Base-by-base conservation (phyloP, 768 basidiomycete species). In the Mycena galericulata region DNA sequence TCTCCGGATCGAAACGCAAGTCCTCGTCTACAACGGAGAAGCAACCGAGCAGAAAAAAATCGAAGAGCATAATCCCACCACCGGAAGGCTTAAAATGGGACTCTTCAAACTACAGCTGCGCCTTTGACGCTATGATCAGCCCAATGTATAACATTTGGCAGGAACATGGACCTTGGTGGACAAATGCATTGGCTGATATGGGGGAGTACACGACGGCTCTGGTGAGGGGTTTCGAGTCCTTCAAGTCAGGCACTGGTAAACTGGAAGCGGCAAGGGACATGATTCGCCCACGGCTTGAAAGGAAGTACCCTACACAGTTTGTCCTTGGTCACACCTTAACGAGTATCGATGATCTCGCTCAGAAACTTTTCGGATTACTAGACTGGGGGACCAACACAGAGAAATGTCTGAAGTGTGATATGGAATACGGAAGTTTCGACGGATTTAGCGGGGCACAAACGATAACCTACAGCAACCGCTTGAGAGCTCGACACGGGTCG, bases 81-180 rank as follows among this genome's bases (percentile, higher is more conserved):
- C n/a, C 4, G 5, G 75, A 26, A 9, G 76, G 76, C 51, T 11
- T 8, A 53, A 63, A 40, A 20, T 47, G n/a, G 71, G 76, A 49
- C 72, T 72, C 1, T 65, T 68, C 36, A 32, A 30, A 72, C n/a
- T 75, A 77, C 41, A 79, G 79, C 43, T 80, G 79, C 73, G 75
- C 76, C 12, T 80, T 79, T 72, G 79, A 80, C 57, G n/a, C 73
- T 20, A 41, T 74, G 4, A 55, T 80, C 30, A 63, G 73, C 1
- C 58, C 74, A 8, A 49, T 80, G 7, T 75, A 59, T 62, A 24
- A 32, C 20, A 17, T 50, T 18, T 53, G 50, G 50, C 30, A 53
- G 6, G 2, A 10, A 12, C 29, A 53, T 11, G 32, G 22, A 1
- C 32, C 59, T 4, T 49, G 51, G 72, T 50, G 51, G 76, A 17